Percentiles rank a stretch among this genome's conserved stretches.
phyloP scores from a whole-genome alignment of 306 rosid genomes.

The Pueraria montana region DNA sequence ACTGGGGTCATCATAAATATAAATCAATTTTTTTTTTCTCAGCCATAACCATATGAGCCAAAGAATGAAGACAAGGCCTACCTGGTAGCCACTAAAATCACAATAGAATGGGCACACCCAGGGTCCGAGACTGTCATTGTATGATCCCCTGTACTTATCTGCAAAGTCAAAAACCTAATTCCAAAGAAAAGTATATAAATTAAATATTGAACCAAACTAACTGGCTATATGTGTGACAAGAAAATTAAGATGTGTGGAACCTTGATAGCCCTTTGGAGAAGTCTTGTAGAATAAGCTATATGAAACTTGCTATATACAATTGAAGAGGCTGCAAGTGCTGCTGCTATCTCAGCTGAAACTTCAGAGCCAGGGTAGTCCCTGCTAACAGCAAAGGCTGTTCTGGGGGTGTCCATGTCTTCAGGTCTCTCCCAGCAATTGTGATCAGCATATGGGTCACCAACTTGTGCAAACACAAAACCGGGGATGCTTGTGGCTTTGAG shows the following conservation, averaged over 20 bases:
- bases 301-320: constrained; percentile 44
- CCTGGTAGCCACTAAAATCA: constrained; percentile 63
- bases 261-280: constrained; percentile 57
- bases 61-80: not conserved
- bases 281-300: constrained; percentile 45
- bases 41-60: too few relatives aligned
- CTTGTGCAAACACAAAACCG: constrained; percentile 51
- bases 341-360: constrained; percentile 60
- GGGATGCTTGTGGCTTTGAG: constrained; percentile 60
- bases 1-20: not conserved
- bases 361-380: constrained; percentile 58
- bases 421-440: constrained; percentile 75
- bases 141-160: constrained; percentile 61
- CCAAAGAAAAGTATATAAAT: not conserved
- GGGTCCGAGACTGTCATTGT: constrained; percentile 56
- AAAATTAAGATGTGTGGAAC: constrained; percentile 17
- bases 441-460: constrained; percentile 63
- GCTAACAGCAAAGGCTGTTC: constrained; percentile 52
- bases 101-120: constrained; percentile 72
- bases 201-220: too few relatives aligned
- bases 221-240: too few relatives aligned
- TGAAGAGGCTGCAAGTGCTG: constrained; percentile 71
- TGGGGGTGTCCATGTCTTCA: constrained; percentile 71
- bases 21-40: too few relatives aligned
- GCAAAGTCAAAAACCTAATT: constrained; percentile 65